Evolutionary conservation across 2,329 filamentous ascomycete species (phyloP), one percentile per base, ranked within the genome.

Genomic region (Fusarium sp.): DNA sequence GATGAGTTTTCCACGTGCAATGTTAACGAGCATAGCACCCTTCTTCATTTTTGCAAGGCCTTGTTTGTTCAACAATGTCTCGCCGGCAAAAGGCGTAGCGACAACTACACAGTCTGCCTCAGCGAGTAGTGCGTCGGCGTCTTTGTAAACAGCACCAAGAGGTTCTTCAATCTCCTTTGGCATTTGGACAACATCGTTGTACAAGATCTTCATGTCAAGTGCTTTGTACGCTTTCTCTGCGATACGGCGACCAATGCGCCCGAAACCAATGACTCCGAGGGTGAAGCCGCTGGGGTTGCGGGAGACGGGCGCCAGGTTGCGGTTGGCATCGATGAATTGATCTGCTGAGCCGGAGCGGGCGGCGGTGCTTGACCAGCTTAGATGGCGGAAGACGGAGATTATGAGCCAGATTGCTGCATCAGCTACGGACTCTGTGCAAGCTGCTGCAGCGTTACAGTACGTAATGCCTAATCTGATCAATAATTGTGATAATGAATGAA

Each of bases 31-130:
- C 5, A 91, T 85, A 5, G 91, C 86, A 10, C 89, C 90, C 50
- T 85, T 82, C 79, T 93, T 93, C 91, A 93, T 93, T 77, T 88
- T 87, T 38, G 81, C 82, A 69, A 93, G 89, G 71, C 92, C 87
- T 5, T 80, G 74, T 20, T 84, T 88, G 41, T 85, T 71, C 0
- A 75, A 56, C 0, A 75, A 48, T 0, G 72, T 60, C 20, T 75
- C 69, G 2, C 73, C 73, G 0, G 71, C 73, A 15, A 75, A 75
- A 0, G 73, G 73, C 0, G 73, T 75, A 1, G 73, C 73, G 8
- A 75, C 73, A 2, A 75, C 28, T 5, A 75, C 73, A 1, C 72
- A 75, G 24, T 75, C 73, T 16, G 73, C 69, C 50, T 74, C 72
- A 0, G 73, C 71, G 3, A 75, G 69, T 4, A 75, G 67, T 0